Evolutionary conservation across 2,329 filamentous ascomycete species (phyloP).

Genomic region (Colletotrichum sp.): DNA sequence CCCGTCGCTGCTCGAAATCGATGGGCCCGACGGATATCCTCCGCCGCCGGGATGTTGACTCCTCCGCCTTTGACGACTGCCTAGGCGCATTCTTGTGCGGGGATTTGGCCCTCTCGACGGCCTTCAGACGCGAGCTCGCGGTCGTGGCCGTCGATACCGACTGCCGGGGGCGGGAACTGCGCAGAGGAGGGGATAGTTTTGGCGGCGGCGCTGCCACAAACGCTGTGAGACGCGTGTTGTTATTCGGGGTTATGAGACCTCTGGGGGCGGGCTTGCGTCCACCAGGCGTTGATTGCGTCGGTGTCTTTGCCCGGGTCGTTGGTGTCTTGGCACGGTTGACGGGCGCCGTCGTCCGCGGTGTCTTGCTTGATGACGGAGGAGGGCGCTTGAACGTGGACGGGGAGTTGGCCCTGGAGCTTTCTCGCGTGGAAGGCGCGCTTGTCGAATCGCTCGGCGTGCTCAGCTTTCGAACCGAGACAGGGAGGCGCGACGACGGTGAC

Average conservation of each 20-base stretch:
- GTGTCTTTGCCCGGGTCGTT: constrained; percentile 46
- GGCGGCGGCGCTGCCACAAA: constrained; percentile 74
- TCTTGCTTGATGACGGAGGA: constrained; percentile 44
- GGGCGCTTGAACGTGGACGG: constrained; percentile 51
- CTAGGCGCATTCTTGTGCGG: constrained; percentile 38
- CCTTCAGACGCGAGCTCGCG: constrained; percentile 71
- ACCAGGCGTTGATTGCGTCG: constrained; percentile 37
- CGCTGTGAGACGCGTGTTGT: constrained; percentile 69
- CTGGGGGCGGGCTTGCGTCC: constrained; percentile 46
- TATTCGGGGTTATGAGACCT: constrained; percentile 51
- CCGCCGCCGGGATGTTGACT: constrained; percentile 46
- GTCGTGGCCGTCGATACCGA: constrained; percentile 78
- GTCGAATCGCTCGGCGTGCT: constrained; percentile 23
- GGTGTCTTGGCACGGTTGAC: constrained; percentile 50
- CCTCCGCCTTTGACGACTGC: constrained; percentile 38
- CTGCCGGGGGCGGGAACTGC: constrained; percentile 82
- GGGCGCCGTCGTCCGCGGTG: constrained; percentile 42
- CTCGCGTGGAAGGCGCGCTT: constrained; percentile 42
- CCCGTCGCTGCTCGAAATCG: constrained; percentile 82
- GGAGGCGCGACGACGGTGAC: constrained; percentile 46
- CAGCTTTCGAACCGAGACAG: constrained; percentile 51
- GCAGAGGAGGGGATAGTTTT: constrained; percentile 78
- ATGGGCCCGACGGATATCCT: constrained; percentile 74
- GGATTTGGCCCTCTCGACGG: constrained; percentile 61
- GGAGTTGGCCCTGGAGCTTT: constrained; percentile 57